A percentile compares a stretch with the other conserved stretches of the same genome.
phyloP scores from a whole-genome alignment of 768 basidiomycete genomes.

The Strobilomyces confusus region DNA sequence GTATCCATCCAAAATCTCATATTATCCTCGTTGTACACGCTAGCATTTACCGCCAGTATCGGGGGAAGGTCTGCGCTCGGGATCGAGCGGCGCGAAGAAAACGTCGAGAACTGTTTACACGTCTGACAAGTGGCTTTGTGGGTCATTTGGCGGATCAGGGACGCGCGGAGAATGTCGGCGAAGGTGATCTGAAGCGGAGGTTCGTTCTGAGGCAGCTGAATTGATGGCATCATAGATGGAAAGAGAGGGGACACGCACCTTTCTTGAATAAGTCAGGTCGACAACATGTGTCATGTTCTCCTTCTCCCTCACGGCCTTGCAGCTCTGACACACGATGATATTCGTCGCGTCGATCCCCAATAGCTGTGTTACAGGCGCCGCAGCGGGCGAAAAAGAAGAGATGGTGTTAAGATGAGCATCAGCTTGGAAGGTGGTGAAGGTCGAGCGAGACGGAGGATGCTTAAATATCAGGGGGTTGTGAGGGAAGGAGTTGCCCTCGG shows the following conservation, averaged over 20 bases:
- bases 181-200: constrained; percentile 48
- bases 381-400: constrained; percentile 32
- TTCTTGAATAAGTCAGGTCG: constrained; percentile 84
- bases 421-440: constrained; percentile 12
- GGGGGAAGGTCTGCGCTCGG: constrained; percentile 69
- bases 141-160: constrained; percentile 74
- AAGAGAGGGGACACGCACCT: constrained; percentile 41
- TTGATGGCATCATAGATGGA: neutral
- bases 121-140: constrained; percentile 84
- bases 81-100: constrained; percentile 67
- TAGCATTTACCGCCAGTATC: constrained; percentile 82
- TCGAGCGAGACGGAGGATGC: constrained; percentile 11
- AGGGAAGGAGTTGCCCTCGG: constrained; percentile 64
- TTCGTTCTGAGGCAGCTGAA: constrained; percentile 37
- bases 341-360: constrained; percentile 78
- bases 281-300: constrained; percentile 78
- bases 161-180: constrained; percentile 61
- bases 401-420: constrained; percentile 15
- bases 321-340: constrained; percentile 68
- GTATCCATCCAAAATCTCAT: constrained; percentile 72
- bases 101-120: constrained; percentile 75
- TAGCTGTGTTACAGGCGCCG: constrained; percentile 82
- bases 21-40: constrained; percentile 72
- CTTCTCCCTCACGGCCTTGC: constrained; percentile 68
- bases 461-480: constrained; percentile 54